Conservation (phyloP, 2,329 filamentous ascomycete genomes). For the Metarhizium anisopliae region DNA sequence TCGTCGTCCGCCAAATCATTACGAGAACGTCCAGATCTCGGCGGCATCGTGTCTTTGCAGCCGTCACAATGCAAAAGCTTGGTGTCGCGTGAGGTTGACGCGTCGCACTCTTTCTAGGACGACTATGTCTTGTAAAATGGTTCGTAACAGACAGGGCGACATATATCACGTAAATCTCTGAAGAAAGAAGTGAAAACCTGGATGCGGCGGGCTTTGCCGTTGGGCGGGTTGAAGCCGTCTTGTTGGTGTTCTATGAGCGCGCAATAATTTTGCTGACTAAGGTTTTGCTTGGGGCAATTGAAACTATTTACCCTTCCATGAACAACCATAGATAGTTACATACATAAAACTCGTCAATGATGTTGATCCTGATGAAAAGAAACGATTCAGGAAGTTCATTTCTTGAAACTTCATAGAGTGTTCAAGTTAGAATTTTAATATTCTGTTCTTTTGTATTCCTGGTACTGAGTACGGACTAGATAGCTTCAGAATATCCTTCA, state of each 20-base stretch:
- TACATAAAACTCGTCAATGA: no score
- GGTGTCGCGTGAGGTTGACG: neutral
- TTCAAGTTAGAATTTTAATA: no score
- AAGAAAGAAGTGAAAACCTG: neutral
- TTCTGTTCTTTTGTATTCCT: no score
- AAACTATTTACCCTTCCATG: no score
- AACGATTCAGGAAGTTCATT: no score
- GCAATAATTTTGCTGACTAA: neutral
- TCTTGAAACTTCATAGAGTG: no score
- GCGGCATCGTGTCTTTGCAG: constrained; percentile 1
- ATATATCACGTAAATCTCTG: neutral
- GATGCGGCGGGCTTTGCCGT: neutral
- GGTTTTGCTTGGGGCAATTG: neutral
- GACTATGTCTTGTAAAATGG: neutral
- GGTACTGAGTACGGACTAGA: no score
- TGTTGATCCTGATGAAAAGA: no score
- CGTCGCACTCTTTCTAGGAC: neutral
- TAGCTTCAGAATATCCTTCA: no score
- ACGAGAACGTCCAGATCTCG: constrained; percentile 3
- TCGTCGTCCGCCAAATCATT: constrained; percentile 7
- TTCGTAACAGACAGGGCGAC: neutral
- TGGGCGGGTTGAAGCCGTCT: neutral
- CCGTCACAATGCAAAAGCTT: neutral
- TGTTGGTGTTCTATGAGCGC: neutral
- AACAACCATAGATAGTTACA: no score